Evolutionary conservation across 2,329 filamentous ascomycete genomes (phyloP), one percentile per base, ranked within the genome.

Genomic region (Fusarium globosum): DNA sequence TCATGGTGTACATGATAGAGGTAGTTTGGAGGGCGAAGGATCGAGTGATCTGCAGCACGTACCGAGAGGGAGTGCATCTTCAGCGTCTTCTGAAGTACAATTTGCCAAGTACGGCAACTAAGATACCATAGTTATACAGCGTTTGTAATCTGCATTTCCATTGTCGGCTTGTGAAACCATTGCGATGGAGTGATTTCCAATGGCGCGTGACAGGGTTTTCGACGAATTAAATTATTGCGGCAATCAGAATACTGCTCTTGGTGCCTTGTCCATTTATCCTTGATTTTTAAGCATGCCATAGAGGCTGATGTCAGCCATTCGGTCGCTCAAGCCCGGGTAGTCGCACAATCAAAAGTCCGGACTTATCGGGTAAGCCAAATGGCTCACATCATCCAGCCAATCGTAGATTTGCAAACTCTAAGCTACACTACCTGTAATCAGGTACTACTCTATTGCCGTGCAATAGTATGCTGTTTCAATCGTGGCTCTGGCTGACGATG

Each of bases 71-170:
- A 66, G 65, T 26, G 74, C 72, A 35, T 76, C 74, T 0, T 75
- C 74, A 12, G 72, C 57, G 15, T 76, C 74, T 20, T 76, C 74
- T 3, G 74, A 76, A 23, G 49, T 76, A 3, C 74, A 76, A 20
- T 76, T 76, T 35, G 74, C 74, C 18, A 76, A 61, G 36, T 73
- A 68, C 14, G 56, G 51, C 1, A 68, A 23, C 26, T 68, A 15
- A 42, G 13, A 21, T 15, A 10, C 6, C 1, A 38, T 59, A n/a
- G 6, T 20, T 7, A 33, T 33, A 43, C 8, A 23, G 21, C 4
- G 21, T 56, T 33, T 20, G 15, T 21, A 18, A 20, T 46, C 13
- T 26, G 10, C 7, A 16, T 7, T 11, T 9, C 6, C 2, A 20
- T 16, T 20, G 2, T 18, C 6, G 26, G 26, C 26, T 6, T 26